Base-by-base conservation (phyloP, 768 basidiomycete genomes). In the Hygrocybe coccinea region DNA sequence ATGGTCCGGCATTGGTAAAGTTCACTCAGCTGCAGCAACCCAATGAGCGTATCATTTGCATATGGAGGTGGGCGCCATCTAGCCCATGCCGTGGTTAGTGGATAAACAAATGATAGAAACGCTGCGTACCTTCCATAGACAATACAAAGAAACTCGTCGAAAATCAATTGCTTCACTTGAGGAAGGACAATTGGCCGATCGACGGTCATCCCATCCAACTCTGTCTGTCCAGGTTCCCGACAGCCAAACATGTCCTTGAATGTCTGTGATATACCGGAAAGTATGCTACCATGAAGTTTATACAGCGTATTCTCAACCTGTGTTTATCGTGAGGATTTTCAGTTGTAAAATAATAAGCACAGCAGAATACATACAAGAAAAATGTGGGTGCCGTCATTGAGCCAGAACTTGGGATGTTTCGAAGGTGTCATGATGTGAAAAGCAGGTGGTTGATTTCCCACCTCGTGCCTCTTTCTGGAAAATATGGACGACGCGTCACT, bases 121-220 rank as follows among this genome's bases (percentile, higher is more conserved):
- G n/a, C n/a, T 17, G 24, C 50, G 3, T 12, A 54, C 52, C 22
- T 45, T 54, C 52, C 52, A 45, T 54, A 54, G 11, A 22, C 38
- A 2, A 45, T 17, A 2, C 12, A 6, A 17, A 54, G 14, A 45
- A 54, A 54, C n/a, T 11, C 8, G 9, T 54, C 52, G 15, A 54
- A 54, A 2, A 19, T 19, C 9, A 21, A 5, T 34, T 33, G 12
- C n/a, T 11, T 7, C 9, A 44, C 33, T 14, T 45, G 41, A 9
- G 11, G 41, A 3, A 54, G 52, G 2, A 45, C 12, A 44, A 54
- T 54, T 5, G 52, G 43, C 5, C 25, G 9, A 2, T 54, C 52
- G 5, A 25, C 41, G 2, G 52, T 19, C 12, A 25, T 2, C 2
- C 52, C 43, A 35, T 52, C 50, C 25, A 22, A 22, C 29, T 44